Percentiles rank a stretch among this genome's conserved stretches.
These are phyloP conservation scores for Aspergillus kassunensis DNA, from an alignment of 495 filamentous ascomycete genomes.

Conservation along the genomic window DNA sequence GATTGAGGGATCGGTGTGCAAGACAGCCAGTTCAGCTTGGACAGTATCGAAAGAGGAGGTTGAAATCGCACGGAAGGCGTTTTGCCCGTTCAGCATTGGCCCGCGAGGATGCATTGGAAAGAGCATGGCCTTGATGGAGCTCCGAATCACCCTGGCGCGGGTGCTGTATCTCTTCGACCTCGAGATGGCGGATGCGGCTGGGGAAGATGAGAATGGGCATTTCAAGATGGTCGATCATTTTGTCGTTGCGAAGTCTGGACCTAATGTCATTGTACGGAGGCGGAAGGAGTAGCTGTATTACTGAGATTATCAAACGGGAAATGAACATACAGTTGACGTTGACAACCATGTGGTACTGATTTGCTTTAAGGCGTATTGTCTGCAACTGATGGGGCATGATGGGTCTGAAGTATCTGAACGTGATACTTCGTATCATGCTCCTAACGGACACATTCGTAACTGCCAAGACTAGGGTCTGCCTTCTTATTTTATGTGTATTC, in stretches of 20 bases:
- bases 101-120: conserved; percentile 57
- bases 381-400: too few species aligned
- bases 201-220: conserved; percentile 40
- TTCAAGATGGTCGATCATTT: conserved; percentile 47
- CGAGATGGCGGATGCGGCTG: conserved; percentile 34
- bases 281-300: neutral
- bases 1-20: conserved; percentile 43
- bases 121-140: conserved; percentile 55
- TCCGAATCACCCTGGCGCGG: conserved; percentile 49
- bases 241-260: conserved; percentile 42
- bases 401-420: too few species aligned
- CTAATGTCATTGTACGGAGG: conserved; percentile 37
- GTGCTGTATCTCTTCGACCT: conserved; percentile 47
- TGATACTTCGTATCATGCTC: too few species aligned
- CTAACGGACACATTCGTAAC: too few species aligned
- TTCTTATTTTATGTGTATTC: too few species aligned
- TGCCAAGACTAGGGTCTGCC: too few species aligned
- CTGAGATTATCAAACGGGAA: too few species aligned
- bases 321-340: too few species aligned
- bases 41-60: conserved; percentile 34
- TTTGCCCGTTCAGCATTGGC: conserved; percentile 57
- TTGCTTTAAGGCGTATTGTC: too few species aligned
- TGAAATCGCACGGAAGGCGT: conserved; percentile 41
- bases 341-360: too few species aligned
- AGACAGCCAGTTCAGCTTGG: conserved; percentile 22